Conservation (phyloP, 768 basidiomycete species). For the Tulasnella sp. region DNA sequence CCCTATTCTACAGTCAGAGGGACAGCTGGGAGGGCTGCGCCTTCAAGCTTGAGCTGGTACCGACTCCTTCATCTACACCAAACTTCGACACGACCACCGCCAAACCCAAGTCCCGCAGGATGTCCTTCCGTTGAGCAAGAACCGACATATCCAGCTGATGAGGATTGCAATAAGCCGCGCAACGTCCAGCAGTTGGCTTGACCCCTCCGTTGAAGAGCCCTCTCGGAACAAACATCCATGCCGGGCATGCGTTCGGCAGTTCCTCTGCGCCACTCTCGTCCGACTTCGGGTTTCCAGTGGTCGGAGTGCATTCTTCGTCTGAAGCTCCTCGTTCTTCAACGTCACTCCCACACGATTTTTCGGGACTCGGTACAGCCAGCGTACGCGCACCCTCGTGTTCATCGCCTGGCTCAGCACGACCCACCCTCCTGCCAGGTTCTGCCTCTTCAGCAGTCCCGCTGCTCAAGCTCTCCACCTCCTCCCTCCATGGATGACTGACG, state of each 20-base stretch:
- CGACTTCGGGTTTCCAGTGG: not conserved
- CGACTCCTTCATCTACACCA: not conserved
- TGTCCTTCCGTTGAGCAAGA: not conserved
- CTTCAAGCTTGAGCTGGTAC: not conserved
- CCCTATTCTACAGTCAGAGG: not conserved
- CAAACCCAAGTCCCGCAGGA: not conserved
- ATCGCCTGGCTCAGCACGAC: not conserved
- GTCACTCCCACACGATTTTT: not conserved
- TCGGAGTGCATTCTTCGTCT: not conserved
- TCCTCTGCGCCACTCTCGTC: too few species aligned
- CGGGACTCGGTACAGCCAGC: not conserved
- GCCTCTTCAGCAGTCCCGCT: not conserved
- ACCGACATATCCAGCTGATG: not conserved
- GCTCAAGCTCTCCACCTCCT: not conserved
- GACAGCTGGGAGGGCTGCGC: not conserved
- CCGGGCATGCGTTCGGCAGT: not conserved
- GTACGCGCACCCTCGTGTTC: not conserved
- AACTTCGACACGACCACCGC: not conserved
- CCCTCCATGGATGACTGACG: not conserved
- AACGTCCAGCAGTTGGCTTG: not conserved
- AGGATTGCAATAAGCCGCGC: not conserved
- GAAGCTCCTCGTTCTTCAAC: not conserved
- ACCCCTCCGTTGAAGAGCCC: not conserved
- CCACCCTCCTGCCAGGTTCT: not conserved
- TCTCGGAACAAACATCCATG: not conserved